phyloP scores from a whole-genome alignment of 2,329 filamentous ascomycete genomes.

The Colletotrichum cereale region DNA sequence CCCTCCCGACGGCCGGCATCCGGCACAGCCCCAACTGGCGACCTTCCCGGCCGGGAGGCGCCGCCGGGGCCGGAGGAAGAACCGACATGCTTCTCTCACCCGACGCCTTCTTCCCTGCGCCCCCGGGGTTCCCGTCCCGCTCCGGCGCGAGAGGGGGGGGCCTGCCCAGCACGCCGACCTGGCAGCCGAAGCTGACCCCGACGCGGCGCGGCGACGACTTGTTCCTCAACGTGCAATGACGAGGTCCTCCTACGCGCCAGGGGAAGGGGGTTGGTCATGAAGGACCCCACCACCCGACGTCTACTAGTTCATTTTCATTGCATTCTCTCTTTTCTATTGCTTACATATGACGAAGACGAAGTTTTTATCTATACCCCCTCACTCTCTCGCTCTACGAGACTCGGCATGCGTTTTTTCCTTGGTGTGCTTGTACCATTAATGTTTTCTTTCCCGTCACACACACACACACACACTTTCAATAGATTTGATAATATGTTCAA shows the following conservation, averaged over 20 bases:
- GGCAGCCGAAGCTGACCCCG: constrained; percentile 76
- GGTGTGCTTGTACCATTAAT: constrained; percentile 26
- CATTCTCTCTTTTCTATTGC: too few relatives aligned
- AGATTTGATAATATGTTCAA: constrained; percentile 30
- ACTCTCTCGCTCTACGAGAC: constrained; percentile 23
- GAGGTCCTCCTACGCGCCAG: too few relatives aligned
- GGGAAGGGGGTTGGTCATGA: neutral
- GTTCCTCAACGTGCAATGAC: constrained; percentile 66
- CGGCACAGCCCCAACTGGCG: constrained; percentile 42
- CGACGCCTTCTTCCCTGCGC: constrained; percentile 24
- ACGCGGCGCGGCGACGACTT: constrained; percentile 75
- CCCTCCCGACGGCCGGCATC: constrained; percentile 46
- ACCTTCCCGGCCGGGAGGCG: constrained; percentile 19
- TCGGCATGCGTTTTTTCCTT: constrained; percentile 1
- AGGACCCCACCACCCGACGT: neutral
- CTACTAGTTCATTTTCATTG: neutral
- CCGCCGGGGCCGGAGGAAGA: constrained; percentile 11
- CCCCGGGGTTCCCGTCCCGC: constrained; percentile 9
- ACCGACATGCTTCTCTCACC: constrained; percentile 34
- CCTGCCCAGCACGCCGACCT: constrained; percentile 65
- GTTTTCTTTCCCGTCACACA: constrained; percentile 4
- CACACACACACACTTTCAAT: constrained; percentile 3
- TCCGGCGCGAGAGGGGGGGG: neutral
- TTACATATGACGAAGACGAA: constrained; percentile 23
- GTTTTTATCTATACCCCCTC: constrained; percentile 33